Evolutionary conservation across 2,329 filamentous ascomycete species (phyloP).

Genomic region (Metarhizium anisopliae): DNA sequence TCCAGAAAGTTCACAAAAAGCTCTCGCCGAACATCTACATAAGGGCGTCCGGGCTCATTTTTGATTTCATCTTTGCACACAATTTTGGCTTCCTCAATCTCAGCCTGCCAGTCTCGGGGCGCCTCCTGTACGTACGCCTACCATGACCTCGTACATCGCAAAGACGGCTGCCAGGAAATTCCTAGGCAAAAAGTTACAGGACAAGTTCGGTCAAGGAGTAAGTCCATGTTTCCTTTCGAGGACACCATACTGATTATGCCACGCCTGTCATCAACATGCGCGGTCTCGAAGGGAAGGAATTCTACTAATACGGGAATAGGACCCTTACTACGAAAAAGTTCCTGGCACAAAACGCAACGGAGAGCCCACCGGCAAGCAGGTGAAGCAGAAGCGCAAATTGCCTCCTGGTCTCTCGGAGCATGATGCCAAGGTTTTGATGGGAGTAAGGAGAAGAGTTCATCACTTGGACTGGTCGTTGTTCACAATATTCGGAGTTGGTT

Average conservation of each 20-base stretch:
- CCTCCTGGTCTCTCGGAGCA: conserved; percentile 75
- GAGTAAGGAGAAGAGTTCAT: conserved; percentile 79
- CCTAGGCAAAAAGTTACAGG: conserved; percentile 45
- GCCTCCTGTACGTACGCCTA: background rate
- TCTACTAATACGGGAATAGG: conserved; percentile 40
- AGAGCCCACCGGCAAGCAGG: conserved; percentile 59
- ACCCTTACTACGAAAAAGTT: conserved; percentile 82
- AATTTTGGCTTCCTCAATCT: background rate
- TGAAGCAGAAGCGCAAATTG: conserved; percentile 77
- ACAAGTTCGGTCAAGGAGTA: conserved; percentile 51
- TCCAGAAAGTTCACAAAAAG: background rate
- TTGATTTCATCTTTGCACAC: background rate
- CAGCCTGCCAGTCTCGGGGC: background rate
- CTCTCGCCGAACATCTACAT: background rate
- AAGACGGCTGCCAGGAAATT: conserved; percentile 50
- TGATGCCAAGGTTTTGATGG: conserved; percentile 74
- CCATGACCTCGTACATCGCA: conserved; percentile 43
- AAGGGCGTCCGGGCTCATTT: background rate
- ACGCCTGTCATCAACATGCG: background rate
- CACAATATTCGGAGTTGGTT: conserved; percentile 69
- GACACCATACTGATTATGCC: background rate
- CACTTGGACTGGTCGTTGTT: conserved; percentile 78
- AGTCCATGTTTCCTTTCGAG: conserved; percentile 6
- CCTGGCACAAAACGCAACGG: conserved; percentile 62
- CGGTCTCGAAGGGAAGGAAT: background rate